A percentile compares a stretch with the other conserved stretches of the same genome.
Conservation (phyloP, 2,329 filamentous ascomycete genomes). For the Arachnomyces sp. region DNA sequence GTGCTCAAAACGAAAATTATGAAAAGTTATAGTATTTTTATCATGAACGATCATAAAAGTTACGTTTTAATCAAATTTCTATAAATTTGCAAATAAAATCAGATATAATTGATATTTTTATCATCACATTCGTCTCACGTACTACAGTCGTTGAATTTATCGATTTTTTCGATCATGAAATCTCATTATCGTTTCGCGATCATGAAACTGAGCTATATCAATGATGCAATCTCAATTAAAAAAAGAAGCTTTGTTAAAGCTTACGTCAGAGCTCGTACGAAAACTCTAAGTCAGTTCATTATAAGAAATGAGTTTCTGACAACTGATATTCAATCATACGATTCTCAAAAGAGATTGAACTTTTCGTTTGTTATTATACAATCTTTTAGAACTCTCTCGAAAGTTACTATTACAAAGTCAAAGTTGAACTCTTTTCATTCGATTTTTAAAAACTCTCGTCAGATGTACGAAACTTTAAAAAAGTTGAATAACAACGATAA, state of each 20-base stretch:
- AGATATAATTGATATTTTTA: too few species aligned
- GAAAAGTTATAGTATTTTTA: too few species aligned
- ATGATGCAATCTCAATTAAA: slow-evolving; percentile 4
- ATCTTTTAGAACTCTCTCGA: neutral
- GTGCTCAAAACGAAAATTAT: too few species aligned
- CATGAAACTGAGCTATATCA: slow-evolving; percentile 2
- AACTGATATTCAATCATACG: neutral
- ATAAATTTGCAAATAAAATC: too few species aligned
- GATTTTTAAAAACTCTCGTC: neutral
- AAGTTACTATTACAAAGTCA: neutral
- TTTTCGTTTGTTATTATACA: neutral
- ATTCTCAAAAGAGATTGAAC: neutral
- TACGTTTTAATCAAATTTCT: too few species aligned
- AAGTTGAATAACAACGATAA: neutral
- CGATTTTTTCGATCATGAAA: slow-evolving; percentile 1
- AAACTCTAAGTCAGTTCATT: neutral
- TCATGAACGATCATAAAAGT: too few species aligned
- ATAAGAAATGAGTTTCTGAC: neutral
- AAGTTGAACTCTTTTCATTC: neutral
- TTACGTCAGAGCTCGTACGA: neutral
- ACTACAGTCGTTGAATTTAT: too few species aligned
- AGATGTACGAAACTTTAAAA: slow-evolving; percentile 1
- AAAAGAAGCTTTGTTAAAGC: neutral
- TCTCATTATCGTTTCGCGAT: neutral
- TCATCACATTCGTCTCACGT: too few species aligned